Evolutionary conservation across 768 basidiomycete genomes (phyloP).

Genomic region (Tricholomella constricta): DNA sequence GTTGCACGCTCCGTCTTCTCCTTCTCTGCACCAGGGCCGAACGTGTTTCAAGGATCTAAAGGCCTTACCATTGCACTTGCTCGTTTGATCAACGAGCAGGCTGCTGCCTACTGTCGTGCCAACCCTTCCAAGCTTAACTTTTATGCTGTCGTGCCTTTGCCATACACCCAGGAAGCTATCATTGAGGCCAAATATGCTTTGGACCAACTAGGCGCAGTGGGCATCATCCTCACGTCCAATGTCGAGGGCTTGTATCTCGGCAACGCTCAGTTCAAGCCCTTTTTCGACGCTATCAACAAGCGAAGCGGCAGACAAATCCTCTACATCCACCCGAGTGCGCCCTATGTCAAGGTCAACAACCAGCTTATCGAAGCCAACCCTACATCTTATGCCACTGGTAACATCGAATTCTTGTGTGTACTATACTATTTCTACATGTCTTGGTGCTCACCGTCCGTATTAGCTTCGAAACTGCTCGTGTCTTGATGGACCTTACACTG

Average conservation of each 20-base stretch:
- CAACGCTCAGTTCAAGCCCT: conserved; percentile 26
- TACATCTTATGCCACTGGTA: conserved; percentile 32
- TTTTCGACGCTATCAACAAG: conserved; percentile 34
- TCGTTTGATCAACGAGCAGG: conserved; percentile 38
- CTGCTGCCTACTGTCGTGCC: conserved; percentile 32
- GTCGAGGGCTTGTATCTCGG: conserved; percentile 38
- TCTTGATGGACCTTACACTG: conserved; percentile 32
- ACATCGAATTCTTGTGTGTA: conserved; percentile 37
- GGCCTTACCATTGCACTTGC: conserved; percentile 32
- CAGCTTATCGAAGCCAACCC: too few species aligned
- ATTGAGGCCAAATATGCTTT: conserved; percentile 34
- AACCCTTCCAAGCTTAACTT: conserved; percentile 31
- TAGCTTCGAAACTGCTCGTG: conserved; percentile 34
- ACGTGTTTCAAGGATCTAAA: conserved; percentile 31
- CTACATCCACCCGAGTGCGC: conserved; percentile 34
- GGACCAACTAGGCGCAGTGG: conserved; percentile 24
- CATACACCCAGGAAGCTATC: conserved; percentile 35
- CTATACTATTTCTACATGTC: not conserved
- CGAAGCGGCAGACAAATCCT: conserved; percentile 29
- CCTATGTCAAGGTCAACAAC: conserved; percentile 28
- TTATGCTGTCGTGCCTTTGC: conserved; percentile 37
- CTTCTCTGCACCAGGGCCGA: conserved; percentile 35
- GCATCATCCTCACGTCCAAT: conserved; percentile 33
- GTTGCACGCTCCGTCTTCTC: conserved; percentile 31
- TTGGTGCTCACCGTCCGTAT: not conserved